Evolutionary conservation across 116 monocot genomes (phyloP).

Genomic region (Thalassia testudinum): DNA sequence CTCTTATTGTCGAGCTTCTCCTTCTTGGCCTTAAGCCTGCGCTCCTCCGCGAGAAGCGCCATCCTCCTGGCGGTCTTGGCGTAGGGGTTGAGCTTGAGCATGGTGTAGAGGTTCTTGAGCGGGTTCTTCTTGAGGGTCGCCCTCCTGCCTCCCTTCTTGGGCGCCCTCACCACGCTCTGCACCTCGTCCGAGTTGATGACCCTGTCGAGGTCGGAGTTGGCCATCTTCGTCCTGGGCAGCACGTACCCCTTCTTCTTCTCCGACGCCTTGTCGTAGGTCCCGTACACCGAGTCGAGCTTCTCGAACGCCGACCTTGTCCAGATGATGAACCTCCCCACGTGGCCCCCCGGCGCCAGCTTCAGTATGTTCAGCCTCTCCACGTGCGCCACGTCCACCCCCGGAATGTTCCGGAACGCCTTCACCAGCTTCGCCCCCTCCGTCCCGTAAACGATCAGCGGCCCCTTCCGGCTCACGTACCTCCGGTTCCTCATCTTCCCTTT

Average conservation of each 20-base stretch:
- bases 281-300: slow-evolving; percentile 65
- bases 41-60: slow-evolving; percentile 64
- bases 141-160: slow-evolving; percentile 45
- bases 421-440: slow-evolving; percentile 63
- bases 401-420: slow-evolving; percentile 68
- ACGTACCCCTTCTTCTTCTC: slow-evolving; percentile 71
- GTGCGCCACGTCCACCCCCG: slow-evolving; percentile 59
- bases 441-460: slow-evolving; percentile 60
- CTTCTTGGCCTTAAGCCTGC: slow-evolving; percentile 65
- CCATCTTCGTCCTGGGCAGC: slow-evolving; percentile 74
- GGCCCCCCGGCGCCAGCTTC: slow-evolving; percentile 67
- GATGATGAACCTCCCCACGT: slow-evolving; percentile 62
- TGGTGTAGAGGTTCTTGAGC: slow-evolving; percentile 40
- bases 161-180: slow-evolving; percentile 59
- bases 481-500: slow-evolving; percentile 67
- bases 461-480: slow-evolving; percentile 48
- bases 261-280: slow-evolving; percentile 57
- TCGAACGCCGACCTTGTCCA: slow-evolving; percentile 86
- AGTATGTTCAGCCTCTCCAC: slow-evolving; percentile 74
- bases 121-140: slow-evolving; percentile 62
- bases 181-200: slow-evolving; percentile 87
- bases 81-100: too few relatives aligned
- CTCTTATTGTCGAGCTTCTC: slow-evolving; percentile 72
- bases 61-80: slow-evolving; percentile 73
- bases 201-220: slow-evolving; percentile 54